Base-by-base conservation (phyloP, 2,329 filamentous ascomycete species). In the Penicillium sp. region DNA sequence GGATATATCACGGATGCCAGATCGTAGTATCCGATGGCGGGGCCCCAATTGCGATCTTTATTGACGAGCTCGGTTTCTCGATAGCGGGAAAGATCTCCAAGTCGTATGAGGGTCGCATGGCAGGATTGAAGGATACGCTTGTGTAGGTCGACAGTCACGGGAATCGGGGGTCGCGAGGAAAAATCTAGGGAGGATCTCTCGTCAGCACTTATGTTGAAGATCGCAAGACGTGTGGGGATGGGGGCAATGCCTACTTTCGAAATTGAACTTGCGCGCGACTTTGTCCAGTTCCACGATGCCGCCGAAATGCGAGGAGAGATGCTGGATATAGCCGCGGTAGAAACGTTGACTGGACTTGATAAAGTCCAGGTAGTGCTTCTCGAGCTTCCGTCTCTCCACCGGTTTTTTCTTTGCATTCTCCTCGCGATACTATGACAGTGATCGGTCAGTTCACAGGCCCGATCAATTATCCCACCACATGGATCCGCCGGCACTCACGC, bases 21-120 rank as follows among this genome's bases (percentile, higher is more conserved):
- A 49, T 83, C 79, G 71, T 99, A 97, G 72, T 93, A 96, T 9
- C 88, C 86, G 64, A 92, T 80, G 12, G 93, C 91, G 12, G 84
- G 84, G 21, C 88, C 88, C 79, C 90, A 95, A 62, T 88, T 89
- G 46, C 86, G 85, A 57, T 85, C 83, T 69, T 89, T 91, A 54
- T 81, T 82, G 52, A 87, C 85, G 52, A 90, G 78, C 66, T 93
- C 89, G 47, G 80, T 81, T 61, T 85, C 84, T 54, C 92, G 87
- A 73, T 97, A 99, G 56, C 94, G 86, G 43, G 90, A 90, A 41
- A 99, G 80, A 69, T 99, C 94, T 27, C 94, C 94, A 8, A 97
- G 83, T 59, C 88, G 90, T 53, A 97, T 87, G 49, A 97, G 79
- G 4, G 89, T 91, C 49, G 86, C 84, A 73, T 96, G 89, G 68